phyloP scores from a whole-genome alignment of 1,284 basidiomycete genomes.

The Tylopilus orsonianus region DNA sequence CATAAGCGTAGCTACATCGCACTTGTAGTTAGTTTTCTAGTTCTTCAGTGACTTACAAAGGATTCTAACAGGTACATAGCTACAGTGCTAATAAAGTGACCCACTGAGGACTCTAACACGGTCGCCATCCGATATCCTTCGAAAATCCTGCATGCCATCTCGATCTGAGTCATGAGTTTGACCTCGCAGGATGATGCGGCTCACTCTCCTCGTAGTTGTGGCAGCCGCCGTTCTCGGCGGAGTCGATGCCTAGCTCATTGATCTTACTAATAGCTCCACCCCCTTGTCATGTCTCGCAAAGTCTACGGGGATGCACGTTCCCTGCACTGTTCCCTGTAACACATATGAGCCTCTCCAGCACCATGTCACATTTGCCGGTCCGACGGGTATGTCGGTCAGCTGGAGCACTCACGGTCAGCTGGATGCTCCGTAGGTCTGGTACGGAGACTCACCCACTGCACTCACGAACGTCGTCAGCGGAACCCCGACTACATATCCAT shows the following conservation, averaged over 20 bases:
- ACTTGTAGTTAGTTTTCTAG: too few relatives aligned
- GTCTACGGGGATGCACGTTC: constrained; percentile 31
- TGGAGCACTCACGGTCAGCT: constrained; percentile 26
- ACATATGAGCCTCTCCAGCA: constrained; percentile 30
- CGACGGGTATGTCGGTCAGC: constrained; percentile 29
- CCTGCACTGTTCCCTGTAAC: constrained; percentile 28
- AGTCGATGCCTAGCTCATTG: constrained; percentile 24
- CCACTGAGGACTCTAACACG: too few relatives aligned
- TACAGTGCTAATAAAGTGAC: too few relatives aligned
- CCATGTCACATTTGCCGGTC: constrained; percentile 24
- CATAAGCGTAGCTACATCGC: too few relatives aligned
- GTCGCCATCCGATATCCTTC: neutral
- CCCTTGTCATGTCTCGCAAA: constrained; percentile 24
- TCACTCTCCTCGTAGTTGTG: constrained; percentile 3
- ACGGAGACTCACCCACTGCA: constrained; percentile 18
- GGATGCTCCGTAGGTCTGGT: constrained; percentile 28
- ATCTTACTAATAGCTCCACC: constrained; percentile 15
- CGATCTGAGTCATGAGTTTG: neutral
- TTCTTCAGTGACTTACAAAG: too few relatives aligned
- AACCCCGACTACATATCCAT: constrained; percentile 24
- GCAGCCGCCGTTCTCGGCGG: constrained; percentile 10
- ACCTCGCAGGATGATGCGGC: constrained; percentile 8
- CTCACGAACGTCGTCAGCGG: constrained; percentile 23
- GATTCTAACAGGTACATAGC: too few relatives aligned
- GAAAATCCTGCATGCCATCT: neutral